Percentiles rank a stretch among this genome's conserved stretches.
These are phyloP conservation scores for Aspergillus sp. DNA, from an alignment of 2,329 filamentous ascomycete genomes.

Conservation along the genomic window DNA sequence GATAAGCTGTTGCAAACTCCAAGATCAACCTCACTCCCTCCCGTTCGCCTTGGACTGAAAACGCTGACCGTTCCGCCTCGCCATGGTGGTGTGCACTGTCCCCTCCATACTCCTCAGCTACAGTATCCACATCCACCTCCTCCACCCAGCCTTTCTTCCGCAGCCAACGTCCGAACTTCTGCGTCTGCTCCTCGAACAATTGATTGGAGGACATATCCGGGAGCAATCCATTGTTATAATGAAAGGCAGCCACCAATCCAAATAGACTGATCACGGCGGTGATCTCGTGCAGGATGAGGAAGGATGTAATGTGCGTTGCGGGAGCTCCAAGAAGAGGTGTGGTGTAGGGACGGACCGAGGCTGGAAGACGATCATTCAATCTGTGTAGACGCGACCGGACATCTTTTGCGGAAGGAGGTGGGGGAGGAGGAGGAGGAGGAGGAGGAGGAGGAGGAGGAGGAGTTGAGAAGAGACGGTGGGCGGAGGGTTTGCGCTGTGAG, in stretches of 20 bases:
- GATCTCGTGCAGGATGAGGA: conserved; percentile 87
- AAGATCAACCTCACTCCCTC: conserved; percentile 58
- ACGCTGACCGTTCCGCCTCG: not conserved
- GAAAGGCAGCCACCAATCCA: conserved; percentile 73
- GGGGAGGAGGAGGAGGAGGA: conserved; percentile 17
- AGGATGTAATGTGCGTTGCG: conserved; percentile 78
- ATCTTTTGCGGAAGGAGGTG: conserved; percentile 22
- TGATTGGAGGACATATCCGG: conserved; percentile 54
- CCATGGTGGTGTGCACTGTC: not conserved
- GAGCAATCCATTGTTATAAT: conserved; percentile 70
- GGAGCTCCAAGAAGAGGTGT: conserved; percentile 73
- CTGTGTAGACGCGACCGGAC: conserved; percentile 35
- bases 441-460: conserved; percentile 12
- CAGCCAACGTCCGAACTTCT: conserved; percentile 76
- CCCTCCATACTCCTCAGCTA: conserved; percentile 36
- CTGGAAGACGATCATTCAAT: conserved; percentile 59
- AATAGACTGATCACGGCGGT: conserved; percentile 82
- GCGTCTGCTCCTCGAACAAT: conserved; percentile 62
- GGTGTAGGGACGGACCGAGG: conserved; percentile 69
- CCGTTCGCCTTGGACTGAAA: conserved; percentile 27
- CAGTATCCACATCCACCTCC: conserved; percentile 48
- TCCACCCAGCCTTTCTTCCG: conserved; percentile 77
- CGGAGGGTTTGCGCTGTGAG: conserved; percentile 13
- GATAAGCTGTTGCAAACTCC: conserved; percentile 84
- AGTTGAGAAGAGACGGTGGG: conserved; percentile 23